Evolutionary conservation across 75 land plant genomes (phyloP).

Genomic region (Sequoiadendron giganteum): DNA sequence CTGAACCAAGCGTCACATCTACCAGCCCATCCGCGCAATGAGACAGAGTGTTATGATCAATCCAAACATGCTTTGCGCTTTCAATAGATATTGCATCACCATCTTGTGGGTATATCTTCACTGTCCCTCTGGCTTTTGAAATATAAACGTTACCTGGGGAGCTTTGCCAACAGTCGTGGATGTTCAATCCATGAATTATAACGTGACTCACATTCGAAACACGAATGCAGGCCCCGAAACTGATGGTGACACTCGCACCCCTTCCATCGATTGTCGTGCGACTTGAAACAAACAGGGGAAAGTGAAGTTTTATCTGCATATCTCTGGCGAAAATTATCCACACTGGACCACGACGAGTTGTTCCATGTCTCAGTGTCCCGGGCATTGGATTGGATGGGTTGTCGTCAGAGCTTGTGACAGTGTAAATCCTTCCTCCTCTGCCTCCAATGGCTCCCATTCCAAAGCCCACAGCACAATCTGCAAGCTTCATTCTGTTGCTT

Average conservation of each 20-base stretch:
- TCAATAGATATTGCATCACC: slow-evolving; percentile 64
- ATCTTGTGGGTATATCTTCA: slow-evolving; percentile 8
- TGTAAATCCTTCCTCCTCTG: slow-evolving; percentile 18
- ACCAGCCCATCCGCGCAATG: slow-evolving; percentile 43
- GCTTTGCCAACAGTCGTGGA: slow-evolving; percentile 21
- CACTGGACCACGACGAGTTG: slow-evolving; percentile 18
- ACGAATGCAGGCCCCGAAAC: slow-evolving; percentile 27
- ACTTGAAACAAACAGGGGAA: slow-evolving; percentile 28
- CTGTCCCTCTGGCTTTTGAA: background rate
- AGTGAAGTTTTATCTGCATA: slow-evolving; percentile 23
- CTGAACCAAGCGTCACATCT: slow-evolving; percentile 65
- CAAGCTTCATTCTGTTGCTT: slow-evolving; percentile 13
- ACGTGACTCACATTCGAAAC: slow-evolving; percentile 25
- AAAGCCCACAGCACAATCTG: slow-evolving; percentile 32
- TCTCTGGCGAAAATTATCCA: slow-evolving; percentile 32
- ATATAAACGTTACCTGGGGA: background rate
- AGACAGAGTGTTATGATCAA: slow-evolving; percentile 31
- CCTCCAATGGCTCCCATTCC: slow-evolving; percentile 31
- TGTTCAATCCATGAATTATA: slow-evolving; percentile 29
- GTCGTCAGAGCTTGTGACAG: slow-evolving; percentile 26
- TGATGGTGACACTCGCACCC: slow-evolving; percentile 27
- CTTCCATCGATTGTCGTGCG: slow-evolving; percentile 39
- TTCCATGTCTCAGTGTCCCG: slow-evolving; percentile 31
- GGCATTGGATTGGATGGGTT: slow-evolving; percentile 25
- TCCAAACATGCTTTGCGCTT: slow-evolving; percentile 47